phyloP scores from a whole-genome alignment of 331 rosid species.

The Telfairia occidentalis region DNA sequence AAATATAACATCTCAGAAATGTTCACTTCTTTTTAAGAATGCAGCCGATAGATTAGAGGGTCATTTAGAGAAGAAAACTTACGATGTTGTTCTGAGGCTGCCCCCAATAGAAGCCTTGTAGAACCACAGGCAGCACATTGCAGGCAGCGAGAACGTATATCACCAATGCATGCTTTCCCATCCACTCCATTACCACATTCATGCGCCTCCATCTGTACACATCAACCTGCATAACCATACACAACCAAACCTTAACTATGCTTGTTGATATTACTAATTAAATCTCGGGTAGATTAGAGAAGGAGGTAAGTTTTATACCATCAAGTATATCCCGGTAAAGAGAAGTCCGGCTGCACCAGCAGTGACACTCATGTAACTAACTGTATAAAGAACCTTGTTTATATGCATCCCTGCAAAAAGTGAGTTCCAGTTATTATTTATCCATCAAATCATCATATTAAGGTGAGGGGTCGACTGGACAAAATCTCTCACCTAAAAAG shows the following conservation, averaged over 20 bases:
- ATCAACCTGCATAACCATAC: slow-evolving; percentile 49
- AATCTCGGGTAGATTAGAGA: background rate
- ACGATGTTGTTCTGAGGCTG: slow-evolving; percentile 73
- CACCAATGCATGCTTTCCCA: slow-evolving; percentile 82
- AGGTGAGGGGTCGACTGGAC: background rate
- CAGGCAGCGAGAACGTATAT: slow-evolving; percentile 68
- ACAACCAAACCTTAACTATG: background rate
- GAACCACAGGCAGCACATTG: slow-evolving; percentile 69
- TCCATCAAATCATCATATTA: background rate
- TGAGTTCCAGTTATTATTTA: background rate
- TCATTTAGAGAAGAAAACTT: slow-evolving; percentile 16
- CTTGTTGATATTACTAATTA: background rate
- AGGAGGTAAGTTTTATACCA: slow-evolving; percentile 31
- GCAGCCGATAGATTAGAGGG: too few species aligned
- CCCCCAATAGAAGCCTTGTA: slow-evolving; percentile 78
- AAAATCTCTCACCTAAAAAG: slow-evolving; percentile 34
- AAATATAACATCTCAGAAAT: background rate
- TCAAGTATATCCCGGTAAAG: slow-evolving; percentile 59
- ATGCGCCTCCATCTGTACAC: slow-evolving; percentile 57
- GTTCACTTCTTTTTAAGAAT: background rate
- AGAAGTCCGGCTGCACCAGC: slow-evolving; percentile 79
- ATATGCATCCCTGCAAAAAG: slow-evolving; percentile 67
- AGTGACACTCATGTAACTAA: slow-evolving; percentile 76
- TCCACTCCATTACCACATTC: slow-evolving; percentile 60
- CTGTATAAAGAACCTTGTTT: slow-evolving; percentile 78